These are phyloP conservation scores for Phanerodontia chrysosporium DNA, from an alignment of 768 basidiomycete species.

Conservation along the genomic window DNA sequence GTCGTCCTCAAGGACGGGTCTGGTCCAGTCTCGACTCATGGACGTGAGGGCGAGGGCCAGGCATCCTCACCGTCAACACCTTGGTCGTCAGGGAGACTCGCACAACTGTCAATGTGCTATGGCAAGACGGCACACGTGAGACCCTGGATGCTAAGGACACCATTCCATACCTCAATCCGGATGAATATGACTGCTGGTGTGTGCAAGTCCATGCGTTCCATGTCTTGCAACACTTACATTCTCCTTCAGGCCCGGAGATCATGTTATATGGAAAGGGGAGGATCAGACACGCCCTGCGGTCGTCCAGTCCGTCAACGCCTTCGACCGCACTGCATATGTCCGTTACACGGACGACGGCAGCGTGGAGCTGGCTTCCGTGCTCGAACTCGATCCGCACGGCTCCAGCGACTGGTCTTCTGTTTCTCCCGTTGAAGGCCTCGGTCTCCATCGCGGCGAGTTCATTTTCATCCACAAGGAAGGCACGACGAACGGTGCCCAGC, in stretches of 20 bases:
- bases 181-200: constrained; percentile 90
- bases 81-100: constrained; percentile 66
- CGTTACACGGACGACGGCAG: constrained; percentile 49
- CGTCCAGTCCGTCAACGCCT: constrained; percentile 73
- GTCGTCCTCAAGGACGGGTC: constrained; percentile 51
- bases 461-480: constrained; percentile 75
- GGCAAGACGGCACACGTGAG: constrained; percentile 83
- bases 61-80: constrained; percentile 48
- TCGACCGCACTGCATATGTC: constrained; percentile 66
- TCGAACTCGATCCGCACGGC: constrained; percentile 89
- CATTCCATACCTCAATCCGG: constrained; percentile 81
- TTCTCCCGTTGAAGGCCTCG: constrained; percentile 55
- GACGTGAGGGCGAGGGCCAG: constrained; percentile 42
- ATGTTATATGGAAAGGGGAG: constrained; percentile 81
- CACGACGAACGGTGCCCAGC: constrained; percentile 65
- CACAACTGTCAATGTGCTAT: constrained; percentile 69
- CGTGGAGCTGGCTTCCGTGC: constrained; percentile 67
- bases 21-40: constrained; percentile 58
- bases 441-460: constrained; percentile 78
- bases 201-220: constrained; percentile 19
- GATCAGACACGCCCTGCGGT: constrained; percentile 62
- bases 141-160: constrained; percentile 56
- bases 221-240: not conserved
- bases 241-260: constrained; percentile 77
- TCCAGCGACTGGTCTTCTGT: constrained; percentile 45